phyloP scores from a whole-genome alignment of 1,139 yeast species.

The Blastobotrys proliferans region DNA sequence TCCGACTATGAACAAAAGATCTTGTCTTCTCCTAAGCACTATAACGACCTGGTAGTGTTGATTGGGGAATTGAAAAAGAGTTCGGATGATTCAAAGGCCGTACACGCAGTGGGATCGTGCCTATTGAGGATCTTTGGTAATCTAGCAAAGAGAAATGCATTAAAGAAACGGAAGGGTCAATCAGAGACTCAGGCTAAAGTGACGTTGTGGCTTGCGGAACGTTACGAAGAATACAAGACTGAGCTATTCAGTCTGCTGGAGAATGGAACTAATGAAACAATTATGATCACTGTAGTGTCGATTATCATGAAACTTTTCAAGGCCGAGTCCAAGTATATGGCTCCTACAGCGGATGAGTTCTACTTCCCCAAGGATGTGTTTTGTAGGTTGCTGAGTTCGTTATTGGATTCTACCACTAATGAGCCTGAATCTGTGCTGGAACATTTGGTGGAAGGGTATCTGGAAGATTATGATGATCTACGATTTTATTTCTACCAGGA shows the following conservation, averaged over 20 bases:
- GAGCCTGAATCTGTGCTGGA: constrained; percentile 47
- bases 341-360: constrained; percentile 44
- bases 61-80: constrained; percentile 39
- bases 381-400: constrained; percentile 49
- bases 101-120: constrained; percentile 41
- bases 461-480: constrained; percentile 40
- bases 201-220: constrained; percentile 53
- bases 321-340: constrained; percentile 53
- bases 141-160: constrained; percentile 47
- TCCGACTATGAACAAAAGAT: constrained; percentile 7
- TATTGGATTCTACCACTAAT: constrained; percentile 21
- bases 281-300: constrained; percentile 55
- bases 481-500: constrained; percentile 30
- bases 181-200: constrained; percentile 40
- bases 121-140: constrained; percentile 56
- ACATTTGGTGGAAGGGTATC: constrained; percentile 57
- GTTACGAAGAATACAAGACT: constrained; percentile 54
- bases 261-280: constrained; percentile 36
- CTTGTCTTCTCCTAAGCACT: constrained; percentile 34
- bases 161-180: constrained; percentile 36
- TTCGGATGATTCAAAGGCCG: constrained; percentile 25
- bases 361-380: constrained; percentile 63
- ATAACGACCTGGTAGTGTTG: constrained; percentile 50
- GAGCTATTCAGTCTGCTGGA: constrained; percentile 39
- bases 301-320: constrained; percentile 57